Evolutionary conservation across 306 rosid genomes (phyloP), one percentile per base, ranked within the genome.

Genomic region (Lithocarpus polystachyus): DNA sequence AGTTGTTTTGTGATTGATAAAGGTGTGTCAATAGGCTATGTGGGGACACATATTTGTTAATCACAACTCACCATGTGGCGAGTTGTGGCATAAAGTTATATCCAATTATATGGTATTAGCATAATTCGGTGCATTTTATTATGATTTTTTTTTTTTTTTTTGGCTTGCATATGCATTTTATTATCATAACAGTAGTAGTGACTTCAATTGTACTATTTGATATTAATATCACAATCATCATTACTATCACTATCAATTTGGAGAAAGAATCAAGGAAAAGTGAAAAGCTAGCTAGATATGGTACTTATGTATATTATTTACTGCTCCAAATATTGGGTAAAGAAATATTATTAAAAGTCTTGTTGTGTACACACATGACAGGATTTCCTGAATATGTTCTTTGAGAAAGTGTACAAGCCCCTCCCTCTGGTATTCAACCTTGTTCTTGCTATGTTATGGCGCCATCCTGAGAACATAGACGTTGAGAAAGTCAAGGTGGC

Each of bases 331-430:
- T 40, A 4, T 35, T 23, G 24, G 56, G 3, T 51, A 23, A 40
- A 18, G 9, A 77, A 69, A 17, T 57, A 11, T 57, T 1, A 20
- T 48, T 73, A 2, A 20, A 53, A 61, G 54, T 37, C 20, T 68
- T 56, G 18, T 57, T 31, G 80, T 35, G 20, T 28, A 26, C 72
- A 0, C 45, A 75, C 11, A 56, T 45, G 14, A 52, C 65, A 88
- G 92, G 93, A 89, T 78, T 87, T 91, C 87, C 81, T 89, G 85
- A 91, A 91, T 60, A 89, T 83, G 96, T 89, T 82, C 85, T 91
- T 91, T 77, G 56, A 83, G 40, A 68, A 89, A 4, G 80, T 17
- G 1, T 89, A 81, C 77, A 91, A 87, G 78, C 96, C 96, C 14
- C 82, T 91, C 33, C 89, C 90, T 70, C 72, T 79, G 33, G 70